phyloP scores from a whole-genome alignment of 1,139 yeast genomes.

The Geotrichum histeridarum region DNA sequence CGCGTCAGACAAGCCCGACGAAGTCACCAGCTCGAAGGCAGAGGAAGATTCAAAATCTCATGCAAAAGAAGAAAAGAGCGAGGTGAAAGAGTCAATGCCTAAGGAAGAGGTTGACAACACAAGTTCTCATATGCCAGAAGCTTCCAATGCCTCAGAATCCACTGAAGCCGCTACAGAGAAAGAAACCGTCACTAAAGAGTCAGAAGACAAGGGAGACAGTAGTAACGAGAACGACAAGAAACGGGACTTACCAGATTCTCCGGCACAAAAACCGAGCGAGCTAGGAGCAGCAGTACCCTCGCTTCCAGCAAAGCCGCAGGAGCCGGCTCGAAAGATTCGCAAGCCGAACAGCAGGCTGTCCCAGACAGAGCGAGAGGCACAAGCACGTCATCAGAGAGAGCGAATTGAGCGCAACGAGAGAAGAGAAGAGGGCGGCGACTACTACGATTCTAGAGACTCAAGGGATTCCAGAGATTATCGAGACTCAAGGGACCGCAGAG shows the following conservation, averaged over 20 bases:
- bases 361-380: slow-evolving; percentile 25
- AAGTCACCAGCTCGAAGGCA: background rate
- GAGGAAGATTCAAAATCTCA: background rate
- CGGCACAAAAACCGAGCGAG: background rate
- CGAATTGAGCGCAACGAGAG: slow-evolving; percentile 22
- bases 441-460: slow-evolving; percentile 24
- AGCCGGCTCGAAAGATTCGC: slow-evolving; percentile 25
- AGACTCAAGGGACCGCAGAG: too few relatives aligned
- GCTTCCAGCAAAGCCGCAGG: slow-evolving; percentile 4
- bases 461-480: too few relatives aligned
- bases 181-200: background rate
- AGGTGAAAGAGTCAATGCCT: background rate
- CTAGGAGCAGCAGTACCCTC: background rate
- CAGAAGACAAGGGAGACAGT: background rate
- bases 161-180: background rate
- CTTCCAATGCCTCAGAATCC: background rate
- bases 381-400: slow-evolving; percentile 26
- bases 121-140: background rate
- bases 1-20: background rate
- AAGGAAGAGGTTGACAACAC: background rate
- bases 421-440: slow-evolving; percentile 20
- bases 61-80: background rate
- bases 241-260: background rate
- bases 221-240: background rate
- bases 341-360: slow-evolving; percentile 29